Evolutionary conservation across 2,329 filamentous ascomycete genomes (phyloP).

Genomic region (Microdochium bolleyi): DNA sequence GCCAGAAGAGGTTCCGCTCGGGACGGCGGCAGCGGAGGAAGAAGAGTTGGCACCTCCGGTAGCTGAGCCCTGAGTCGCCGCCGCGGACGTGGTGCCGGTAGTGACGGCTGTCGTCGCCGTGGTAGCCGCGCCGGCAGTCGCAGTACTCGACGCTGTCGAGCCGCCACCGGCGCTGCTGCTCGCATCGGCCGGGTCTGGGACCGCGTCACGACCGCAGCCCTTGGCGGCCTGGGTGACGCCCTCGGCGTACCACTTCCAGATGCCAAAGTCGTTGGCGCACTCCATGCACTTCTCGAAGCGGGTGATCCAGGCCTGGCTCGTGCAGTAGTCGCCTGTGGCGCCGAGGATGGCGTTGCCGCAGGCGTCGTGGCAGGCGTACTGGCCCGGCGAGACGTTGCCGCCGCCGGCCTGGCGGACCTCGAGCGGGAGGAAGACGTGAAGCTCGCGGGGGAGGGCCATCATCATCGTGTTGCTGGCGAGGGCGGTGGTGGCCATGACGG

Average conservation of each 20-base stretch:
- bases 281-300: constrained; percentile 17
- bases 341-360: constrained; percentile 19
- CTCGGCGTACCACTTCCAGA: constrained; percentile 34
- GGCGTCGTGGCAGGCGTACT: background rate
- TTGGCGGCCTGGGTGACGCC: constrained; percentile 26
- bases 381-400: background rate
- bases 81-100: no score
- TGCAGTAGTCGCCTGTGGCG: constrained; percentile 17
- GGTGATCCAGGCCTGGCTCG: constrained; percentile 1
- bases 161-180: background rate
- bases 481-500: background rate
- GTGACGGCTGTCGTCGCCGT: no score
- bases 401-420: background rate
- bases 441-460: background rate
- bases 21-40: no score
- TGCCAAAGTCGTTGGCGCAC: constrained; percentile 31
- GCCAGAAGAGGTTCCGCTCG: no score
- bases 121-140: no score
- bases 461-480: background rate
- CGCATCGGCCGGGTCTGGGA: background rate
- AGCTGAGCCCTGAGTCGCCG: no score
- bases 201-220: constrained; percentile 17
- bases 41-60: no score
- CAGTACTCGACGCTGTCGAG: no score
- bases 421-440: background rate